Evolutionary conservation across 371 early-diverging fungal species (phyloP).

Genomic region (Actinomucor elegans): DNA sequence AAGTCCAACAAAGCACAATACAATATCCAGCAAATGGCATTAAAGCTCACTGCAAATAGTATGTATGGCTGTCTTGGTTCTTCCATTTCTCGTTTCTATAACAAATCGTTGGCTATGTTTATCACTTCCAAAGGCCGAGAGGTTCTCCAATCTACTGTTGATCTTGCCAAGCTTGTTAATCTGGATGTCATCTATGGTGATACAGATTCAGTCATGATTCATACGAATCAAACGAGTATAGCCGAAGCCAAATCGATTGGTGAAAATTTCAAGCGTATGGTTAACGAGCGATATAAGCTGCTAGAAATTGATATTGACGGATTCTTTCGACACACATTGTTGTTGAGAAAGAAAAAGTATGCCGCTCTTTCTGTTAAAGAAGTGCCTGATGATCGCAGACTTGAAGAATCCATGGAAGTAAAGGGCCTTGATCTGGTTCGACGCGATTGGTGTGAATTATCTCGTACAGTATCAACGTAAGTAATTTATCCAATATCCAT

Average conservation of each 20-base stretch:
- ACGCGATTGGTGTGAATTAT: constrained; percentile 94
- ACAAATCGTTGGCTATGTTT: constrained; percentile 92
- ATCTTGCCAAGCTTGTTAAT: constrained; percentile 72
- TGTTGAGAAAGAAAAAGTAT: constrained; percentile 99
- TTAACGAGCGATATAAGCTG: constrained; percentile 87
- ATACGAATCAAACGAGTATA: constrained; percentile 74
- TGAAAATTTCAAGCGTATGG: constrained; percentile 70
- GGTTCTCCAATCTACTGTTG: constrained; percentile 89
- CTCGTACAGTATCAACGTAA: constrained; percentile 77
- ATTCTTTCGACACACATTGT: constrained; percentile 85
- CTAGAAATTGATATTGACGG: constrained; percentile 98
- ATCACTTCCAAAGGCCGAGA: constrained; percentile 97
- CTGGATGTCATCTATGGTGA: constrained; percentile 99
- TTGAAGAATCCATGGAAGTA: constrained; percentile 67
- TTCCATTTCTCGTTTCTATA: constrained; percentile 90
- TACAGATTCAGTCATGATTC: constrained; percentile 99
- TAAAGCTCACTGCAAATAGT: constrained; percentile 98
- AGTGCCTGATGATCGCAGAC: constrained; percentile 49
- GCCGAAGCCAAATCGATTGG: constrained; percentile 75
- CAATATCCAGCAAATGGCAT: constrained; percentile 93
- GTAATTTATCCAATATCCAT: constrained; percentile 21
- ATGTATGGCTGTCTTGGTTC: constrained; percentile 99
- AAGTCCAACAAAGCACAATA: constrained; percentile 26
- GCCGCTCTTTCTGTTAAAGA: constrained; percentile 78
- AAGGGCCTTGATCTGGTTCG: constrained; percentile 97